Conservation (phyloP, 495 filamentous ascomycete species). For the Copromyces sp. region DNA sequence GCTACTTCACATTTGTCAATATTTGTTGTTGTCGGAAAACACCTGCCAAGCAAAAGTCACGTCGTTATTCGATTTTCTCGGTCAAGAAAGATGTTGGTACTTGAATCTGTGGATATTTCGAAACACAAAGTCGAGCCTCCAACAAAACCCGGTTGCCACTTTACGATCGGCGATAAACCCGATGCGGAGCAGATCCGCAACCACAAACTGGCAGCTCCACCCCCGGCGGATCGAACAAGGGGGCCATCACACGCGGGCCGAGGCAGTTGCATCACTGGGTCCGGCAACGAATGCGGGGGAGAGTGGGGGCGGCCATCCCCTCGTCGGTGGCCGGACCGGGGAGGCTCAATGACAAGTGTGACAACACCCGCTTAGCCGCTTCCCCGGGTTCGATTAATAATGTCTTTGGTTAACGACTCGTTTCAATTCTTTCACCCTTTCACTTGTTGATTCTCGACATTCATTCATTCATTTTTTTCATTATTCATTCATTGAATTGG, state of each 20-base stretch:
- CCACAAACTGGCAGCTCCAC: background rate
- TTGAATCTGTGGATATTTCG: background rate
- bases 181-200: background rate
- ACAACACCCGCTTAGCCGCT: background rate
- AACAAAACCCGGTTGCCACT: background rate
- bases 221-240: background rate
- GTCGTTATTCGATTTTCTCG: background rate
- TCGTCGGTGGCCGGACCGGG: background rate
- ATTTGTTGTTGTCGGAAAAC: background rate
- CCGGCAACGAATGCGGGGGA: background rate
- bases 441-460: no score
- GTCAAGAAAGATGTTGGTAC: background rate
- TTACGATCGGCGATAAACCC: background rate
- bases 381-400: background rate
- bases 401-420: background rate
- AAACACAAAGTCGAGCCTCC: background rate
- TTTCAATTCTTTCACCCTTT: background rate
- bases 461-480: background rate
- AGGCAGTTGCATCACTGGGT: conserved; percentile 14
- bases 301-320: background rate
- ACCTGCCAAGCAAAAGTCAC: background rate
- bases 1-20: background rate
- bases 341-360: background rate
- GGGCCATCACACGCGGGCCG: conserved; percentile 3
- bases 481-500: background rate